Base-by-base conservation (phyloP, 495 filamentous ascomycete genomes). In the Sordaria brevicollis region DNA sequence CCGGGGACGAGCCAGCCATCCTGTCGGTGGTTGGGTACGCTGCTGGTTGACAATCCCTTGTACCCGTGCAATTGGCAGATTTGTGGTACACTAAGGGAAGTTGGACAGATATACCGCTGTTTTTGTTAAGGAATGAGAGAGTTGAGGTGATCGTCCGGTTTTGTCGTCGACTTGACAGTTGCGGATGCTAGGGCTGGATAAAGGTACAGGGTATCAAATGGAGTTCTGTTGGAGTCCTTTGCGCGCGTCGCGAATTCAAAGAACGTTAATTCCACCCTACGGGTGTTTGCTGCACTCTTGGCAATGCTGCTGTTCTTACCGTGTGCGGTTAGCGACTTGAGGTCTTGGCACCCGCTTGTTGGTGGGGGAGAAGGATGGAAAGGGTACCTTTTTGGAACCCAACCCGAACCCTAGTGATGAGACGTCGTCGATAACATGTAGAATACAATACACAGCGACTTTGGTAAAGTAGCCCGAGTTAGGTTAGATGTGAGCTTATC, bases 1-100 rank as follows among this genome's bases (percentile, higher is more conserved):
- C 65, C 17, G 82, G 80, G 31, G 83, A 80, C 19, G 80, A 80
- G 67, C 70, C 77, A 68, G 78, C 71, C 81, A 84, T 83, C 41
- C 68, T 77, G 31, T 33, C 35, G n/a, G 34, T 68, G 13, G 67
- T 41, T 38, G 25, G 25, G 33, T 62, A 25, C 49, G 49, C 49
- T 62, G 49, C 49, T 62, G 25, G 21, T 62, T 62, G 25, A 62
- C 49, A 62, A 62, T 31, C 49, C 49, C 49, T 15, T 5, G 25
- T 25, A 62, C 49, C 25, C 49, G 49, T 62, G 8, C 49, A 31
- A 62, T 62, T 62, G 5, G 21, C 49, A 25, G 33, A 62, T 13
- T 31, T 21, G 49, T 62, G 25, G 25, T 62, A 31, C 49, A 62
- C 49, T 62, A 13, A 31, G 49, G 25, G 25, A 17, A 31, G 11